Evolutionary conservation across 352 stramenopile genomes (phyloP), one percentile per base, ranked within the genome.

Genomic region (Pythium sp.): DNA sequence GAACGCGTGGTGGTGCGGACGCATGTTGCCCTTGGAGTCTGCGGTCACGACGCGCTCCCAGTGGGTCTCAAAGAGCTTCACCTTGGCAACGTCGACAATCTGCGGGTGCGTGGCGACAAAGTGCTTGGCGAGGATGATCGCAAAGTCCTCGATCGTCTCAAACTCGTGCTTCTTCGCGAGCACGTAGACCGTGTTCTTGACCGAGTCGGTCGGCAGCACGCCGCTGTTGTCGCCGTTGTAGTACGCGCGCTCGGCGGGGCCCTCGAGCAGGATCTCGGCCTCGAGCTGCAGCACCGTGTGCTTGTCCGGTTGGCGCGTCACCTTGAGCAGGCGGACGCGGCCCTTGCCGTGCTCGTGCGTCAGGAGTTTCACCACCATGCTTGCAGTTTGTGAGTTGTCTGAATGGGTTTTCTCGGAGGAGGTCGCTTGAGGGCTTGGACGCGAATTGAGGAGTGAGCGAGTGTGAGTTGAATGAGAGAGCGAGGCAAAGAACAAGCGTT

Each of bases 171-270:
- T 84, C 82, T 95, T 96, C 43, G 88, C 89, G 46, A 97, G 58
- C 65, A 91, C 84, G 73, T 95, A 96, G 32, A 97, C 85, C 43
- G 89, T 95, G 74, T 97, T 97, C 79, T 97, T 97, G 74, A 94
- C 79, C 66, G 90, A 96, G 74, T 97, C 90, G 6, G 90, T 97
- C 51, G 89, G 86, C 53, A 97, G 74, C 69, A 97, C 88, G 26
- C 76, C 73, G 53, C 80, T 76, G 69, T 97, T 97, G 78, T 97
- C 88, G 65, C 86, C 89, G 60, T 86, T 68, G 64, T 90, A 91
- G 77, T 97, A 97, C 30, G 86, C 86, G 59, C 72, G 76, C 65
- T 91, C 81, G 34, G 87, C 88, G 6, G 84, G 84, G 34, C 90
- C 90, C 64, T 95, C 83, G 36, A 97, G 77, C 54, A 96, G 74